Conservation (phyloP, 257 asterid genomes). For the Nicotiana undulata region DNA sequence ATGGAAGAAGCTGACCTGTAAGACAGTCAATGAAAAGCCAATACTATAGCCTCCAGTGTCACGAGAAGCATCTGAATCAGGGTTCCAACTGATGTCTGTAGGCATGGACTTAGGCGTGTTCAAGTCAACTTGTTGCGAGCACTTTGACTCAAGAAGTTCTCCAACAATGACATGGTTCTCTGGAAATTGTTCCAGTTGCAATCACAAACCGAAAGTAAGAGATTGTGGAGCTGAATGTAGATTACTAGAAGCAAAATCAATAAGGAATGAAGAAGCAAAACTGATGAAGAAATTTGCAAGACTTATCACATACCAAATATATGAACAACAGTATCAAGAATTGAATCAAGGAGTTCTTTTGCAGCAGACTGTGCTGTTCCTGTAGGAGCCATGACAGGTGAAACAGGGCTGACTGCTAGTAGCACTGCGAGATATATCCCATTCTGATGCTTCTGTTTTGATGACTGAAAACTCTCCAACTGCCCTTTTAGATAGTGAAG, state of each 20-base stretch:
- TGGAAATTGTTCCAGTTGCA: slow-evolving; percentile 28
- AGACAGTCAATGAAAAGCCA: slow-evolving; percentile 83
- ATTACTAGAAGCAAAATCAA: slow-evolving; percentile 10
- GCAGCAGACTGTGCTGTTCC: slow-evolving; percentile 92
- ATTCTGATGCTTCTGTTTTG: slow-evolving; percentile 68
- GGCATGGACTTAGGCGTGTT: slow-evolving; percentile 79
- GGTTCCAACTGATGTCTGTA: slow-evolving; percentile 70
- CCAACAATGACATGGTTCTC: slow-evolving; percentile 99
- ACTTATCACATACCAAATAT: slow-evolving; percentile 60
- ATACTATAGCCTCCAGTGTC: slow-evolving; percentile 94
- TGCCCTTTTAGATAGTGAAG: slow-evolving; percentile 63
- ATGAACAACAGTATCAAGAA: slow-evolving; percentile 69
- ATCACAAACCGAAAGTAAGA: not conserved
- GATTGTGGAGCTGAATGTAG: not conserved
- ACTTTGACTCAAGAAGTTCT: slow-evolving; percentile 88
- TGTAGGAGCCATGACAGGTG: slow-evolving; percentile 82
- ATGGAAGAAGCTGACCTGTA: slow-evolving; percentile 53
- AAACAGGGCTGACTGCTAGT: slow-evolving; percentile 86
- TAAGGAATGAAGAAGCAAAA: slow-evolving; percentile 10
- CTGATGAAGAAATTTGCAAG: slow-evolving; percentile 13
- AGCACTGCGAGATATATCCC: slow-evolving; percentile 59
- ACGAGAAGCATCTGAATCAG: slow-evolving; percentile 69
- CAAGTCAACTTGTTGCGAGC: slow-evolving; percentile 78
- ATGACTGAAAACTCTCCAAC: slow-evolving; percentile 54
- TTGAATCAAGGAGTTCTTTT: slow-evolving; percentile 80